A percentile compares a stretch with the other conserved stretches of the same genome.
Conservation (phyloP, 179 eudicot genomes). For the Carnegiea gigantea region DNA sequence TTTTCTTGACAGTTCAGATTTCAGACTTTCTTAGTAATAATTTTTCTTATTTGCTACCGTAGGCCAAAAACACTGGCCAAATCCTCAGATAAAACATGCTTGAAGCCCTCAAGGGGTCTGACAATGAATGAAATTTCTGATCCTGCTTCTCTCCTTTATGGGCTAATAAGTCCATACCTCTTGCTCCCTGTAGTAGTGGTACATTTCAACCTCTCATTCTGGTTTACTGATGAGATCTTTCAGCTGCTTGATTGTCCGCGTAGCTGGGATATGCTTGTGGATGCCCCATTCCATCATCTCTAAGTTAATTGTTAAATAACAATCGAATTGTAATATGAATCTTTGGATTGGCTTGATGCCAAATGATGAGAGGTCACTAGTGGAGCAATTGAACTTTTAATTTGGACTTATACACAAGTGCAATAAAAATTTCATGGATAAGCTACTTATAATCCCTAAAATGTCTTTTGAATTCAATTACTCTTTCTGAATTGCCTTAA, state of each 20-base stretch:
- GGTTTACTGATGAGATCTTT: not conserved
- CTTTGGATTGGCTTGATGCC: not conserved
- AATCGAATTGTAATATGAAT: not conserved
- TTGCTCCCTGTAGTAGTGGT: not conserved
- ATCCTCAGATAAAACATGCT: not conserved
- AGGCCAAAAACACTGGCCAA: not conserved
- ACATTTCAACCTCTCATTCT: not conserved
- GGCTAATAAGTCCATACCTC: not conserved
- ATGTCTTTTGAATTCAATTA: too few species aligned
- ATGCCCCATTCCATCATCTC: not conserved
- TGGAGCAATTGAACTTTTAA: too few species aligned
- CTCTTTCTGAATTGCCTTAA: too few species aligned
- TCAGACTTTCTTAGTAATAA: not conserved
- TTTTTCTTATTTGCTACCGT: not conserved
- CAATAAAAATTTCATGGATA: too few species aligned
- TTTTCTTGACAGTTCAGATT: slow-evolving; percentile 3
- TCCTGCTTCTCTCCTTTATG: not conserved
- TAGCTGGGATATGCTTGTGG: not conserved
- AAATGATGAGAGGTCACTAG: not conserved
- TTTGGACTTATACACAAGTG: too few species aligned
- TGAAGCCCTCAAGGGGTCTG: not conserved
- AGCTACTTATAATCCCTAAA: too few species aligned
- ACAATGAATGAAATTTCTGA: not conserved
- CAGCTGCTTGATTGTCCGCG: not conserved
- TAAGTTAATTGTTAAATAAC: not conserved